phyloP scores from a whole-genome alignment of 768 basidiomycete species.

The Tulasnella sp. region DNA sequence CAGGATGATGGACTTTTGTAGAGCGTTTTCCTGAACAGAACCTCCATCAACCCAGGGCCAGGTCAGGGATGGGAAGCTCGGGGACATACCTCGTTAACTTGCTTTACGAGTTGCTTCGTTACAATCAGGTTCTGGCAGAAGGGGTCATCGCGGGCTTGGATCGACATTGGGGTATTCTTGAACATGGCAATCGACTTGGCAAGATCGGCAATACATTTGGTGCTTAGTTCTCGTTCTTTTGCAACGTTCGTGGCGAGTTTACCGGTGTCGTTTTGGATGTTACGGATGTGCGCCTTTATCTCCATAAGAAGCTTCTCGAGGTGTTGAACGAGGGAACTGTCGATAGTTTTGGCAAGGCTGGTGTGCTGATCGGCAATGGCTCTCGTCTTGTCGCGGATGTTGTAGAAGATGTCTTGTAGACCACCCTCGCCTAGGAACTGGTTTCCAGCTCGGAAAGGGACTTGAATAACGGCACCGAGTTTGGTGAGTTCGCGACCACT shows the following conservation, averaged over 20 bases:
- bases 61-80: too few species aligned
- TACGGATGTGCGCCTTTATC: conserved; percentile 98
- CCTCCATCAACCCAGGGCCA: background rate
- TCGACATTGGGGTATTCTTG: conserved; percentile 89
- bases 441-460: conserved; percentile 90
- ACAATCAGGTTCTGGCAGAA: conserved; percentile 67
- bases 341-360: conserved; percentile 90
- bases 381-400: conserved; percentile 87
- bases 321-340: conserved; percentile 95
- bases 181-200: conserved; percentile 78
- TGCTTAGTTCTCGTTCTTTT: conserved; percentile 83
- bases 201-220: conserved; percentile 78
- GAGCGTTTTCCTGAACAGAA: conserved; percentile 88
- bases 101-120: conserved; percentile 71
- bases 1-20: conserved; percentile 95
- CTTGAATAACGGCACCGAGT: conserved; percentile 91
- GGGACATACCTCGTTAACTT: conserved; percentile 32
- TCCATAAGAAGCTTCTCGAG: conserved; percentile 89
- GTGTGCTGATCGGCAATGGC: conserved; percentile 92
- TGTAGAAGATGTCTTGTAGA: conserved; percentile 89
- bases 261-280: conserved; percentile 92
- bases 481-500: conserved; percentile 81
- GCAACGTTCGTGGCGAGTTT: conserved; percentile 87
- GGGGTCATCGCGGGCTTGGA: conserved; percentile 75
- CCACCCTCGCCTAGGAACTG: conserved; percentile 99